A percentile compares a stretch with the other conserved stretches of the same genome.
Conservation (phyloP, 257 asterid genomes). For the Solanum piurae region DNA sequence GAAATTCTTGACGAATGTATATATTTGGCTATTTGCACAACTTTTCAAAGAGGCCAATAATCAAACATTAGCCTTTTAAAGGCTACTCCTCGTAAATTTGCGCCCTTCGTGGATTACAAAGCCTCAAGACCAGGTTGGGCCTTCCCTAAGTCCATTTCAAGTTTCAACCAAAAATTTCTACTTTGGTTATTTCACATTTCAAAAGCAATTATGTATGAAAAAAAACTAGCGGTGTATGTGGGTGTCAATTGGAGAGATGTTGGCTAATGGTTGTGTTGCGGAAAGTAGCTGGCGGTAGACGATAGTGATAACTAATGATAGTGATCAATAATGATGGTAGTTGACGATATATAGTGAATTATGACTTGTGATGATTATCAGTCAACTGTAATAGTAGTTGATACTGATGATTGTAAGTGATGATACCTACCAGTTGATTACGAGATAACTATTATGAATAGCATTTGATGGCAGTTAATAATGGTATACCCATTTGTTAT, state of each 20-base stretch:
- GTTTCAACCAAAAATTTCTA: background rate
- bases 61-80: background rate
- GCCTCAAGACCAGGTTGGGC: background rate
- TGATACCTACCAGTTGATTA: rapidly evolving
- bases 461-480: background rate
- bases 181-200: background rate
- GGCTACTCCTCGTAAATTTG: background rate
- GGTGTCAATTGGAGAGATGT: background rate
- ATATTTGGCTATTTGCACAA: background rate
- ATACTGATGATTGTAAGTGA: background rate
- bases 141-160: background rate
- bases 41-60: background rate
- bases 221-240: background rate
- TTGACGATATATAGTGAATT: background rate
- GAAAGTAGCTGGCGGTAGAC: background rate
- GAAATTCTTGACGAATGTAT: background rate
- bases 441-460: background rate
- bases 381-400: background rate
- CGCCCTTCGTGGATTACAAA: background rate
- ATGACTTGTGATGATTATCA: background rate
- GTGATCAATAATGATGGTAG: background rate
- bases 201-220: background rate
- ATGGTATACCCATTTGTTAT: background rate
- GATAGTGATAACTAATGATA: background rate
- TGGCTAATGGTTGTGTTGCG: background rate